Percentiles rank a stretch among this genome's conserved stretches.
Evolutionary conservation across 192 early-diverging fungal species (phyloP).

Genomic region (Umbelopsis vinacea): DNA sequence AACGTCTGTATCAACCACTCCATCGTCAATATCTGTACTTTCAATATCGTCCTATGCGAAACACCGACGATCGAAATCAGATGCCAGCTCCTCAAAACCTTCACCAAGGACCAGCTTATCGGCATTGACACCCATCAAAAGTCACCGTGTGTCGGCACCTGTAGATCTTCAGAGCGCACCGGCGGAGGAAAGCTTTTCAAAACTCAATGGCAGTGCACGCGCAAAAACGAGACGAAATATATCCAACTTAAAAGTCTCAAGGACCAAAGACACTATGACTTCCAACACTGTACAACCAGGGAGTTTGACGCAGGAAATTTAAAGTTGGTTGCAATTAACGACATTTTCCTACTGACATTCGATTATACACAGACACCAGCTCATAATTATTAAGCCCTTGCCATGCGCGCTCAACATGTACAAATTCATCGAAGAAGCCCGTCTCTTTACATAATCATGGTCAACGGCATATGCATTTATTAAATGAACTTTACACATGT

Average conservation of each 20-base stretch:
- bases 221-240: neutral
- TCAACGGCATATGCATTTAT: no score
- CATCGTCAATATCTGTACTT: conserved; percentile 39
- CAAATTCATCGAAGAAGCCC: no score
- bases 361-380: no score
- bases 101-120: neutral
- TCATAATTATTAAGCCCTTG: no score
- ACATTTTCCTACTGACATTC: no score
- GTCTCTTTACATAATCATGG: no score
- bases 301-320: neutral
- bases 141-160: neutral
- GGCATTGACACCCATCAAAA: neutral
- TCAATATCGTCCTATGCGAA: conserved; percentile 43
- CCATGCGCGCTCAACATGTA: no score
- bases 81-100: neutral
- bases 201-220: neutral
- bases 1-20: conserved; percentile 42
- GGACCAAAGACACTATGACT: neutral
- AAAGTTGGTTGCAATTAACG: neutral
- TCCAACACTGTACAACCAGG: neutral
- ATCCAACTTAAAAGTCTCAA: neutral
- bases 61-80: neutral
- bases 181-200: neutral
- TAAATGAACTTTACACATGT: no score
- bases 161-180: conserved; percentile 1